phyloP scores from a whole-genome alignment of 2,329 filamentous ascomycete genomes.

The Aspergillus sp. region DNA sequence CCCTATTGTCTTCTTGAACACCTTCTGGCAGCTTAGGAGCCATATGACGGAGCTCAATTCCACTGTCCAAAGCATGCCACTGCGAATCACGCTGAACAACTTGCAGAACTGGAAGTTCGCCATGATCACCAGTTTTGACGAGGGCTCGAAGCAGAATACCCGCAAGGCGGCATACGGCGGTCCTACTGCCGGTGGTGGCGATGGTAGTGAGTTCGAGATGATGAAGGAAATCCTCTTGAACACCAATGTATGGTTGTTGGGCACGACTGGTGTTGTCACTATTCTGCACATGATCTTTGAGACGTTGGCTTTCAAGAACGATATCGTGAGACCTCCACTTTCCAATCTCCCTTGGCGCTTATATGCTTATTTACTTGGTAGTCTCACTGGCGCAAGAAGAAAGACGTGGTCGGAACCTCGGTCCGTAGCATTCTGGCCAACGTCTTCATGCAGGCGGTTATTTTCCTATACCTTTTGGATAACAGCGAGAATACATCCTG shows the following conservation, averaged over 20 bases:
- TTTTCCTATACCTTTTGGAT: slow-evolving; percentile 94
- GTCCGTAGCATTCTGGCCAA: slow-evolving; percentile 94
- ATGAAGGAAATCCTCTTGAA: slow-evolving; percentile 92
- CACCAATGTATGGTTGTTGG: slow-evolving; percentile 85
- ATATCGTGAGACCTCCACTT: slow-evolving; percentile 56
- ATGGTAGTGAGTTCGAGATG: slow-evolving; percentile 92
- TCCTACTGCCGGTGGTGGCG: slow-evolving; percentile 65
- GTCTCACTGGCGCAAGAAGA: slow-evolving; percentile 97
- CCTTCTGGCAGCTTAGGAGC: slow-evolving; percentile 88
- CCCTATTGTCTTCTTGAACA: slow-evolving; percentile 85
- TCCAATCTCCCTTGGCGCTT: background rate
- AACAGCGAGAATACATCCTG: slow-evolving; percentile 97
- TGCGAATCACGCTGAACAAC: slow-evolving; percentile 78
- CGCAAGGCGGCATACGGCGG: slow-evolving; percentile 68
- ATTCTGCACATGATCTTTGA: slow-evolving; percentile 92
- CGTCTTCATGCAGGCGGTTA: slow-evolving; percentile 92
- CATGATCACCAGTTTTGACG: slow-evolving; percentile 73
- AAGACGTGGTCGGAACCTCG: slow-evolving; percentile 95
- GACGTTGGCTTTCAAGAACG: slow-evolving; percentile 91
- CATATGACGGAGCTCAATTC: slow-evolving; percentile 91
- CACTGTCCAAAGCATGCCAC: slow-evolving; percentile 70
- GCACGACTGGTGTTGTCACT: slow-evolving; percentile 73
- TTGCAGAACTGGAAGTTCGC: slow-evolving; percentile 84
- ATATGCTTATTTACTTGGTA: slow-evolving; percentile 10
- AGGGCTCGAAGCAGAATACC: slow-evolving; percentile 75